These are phyloP conservation scores for Casuarina equisetifolia DNA, from an alignment of 306 rosid species.

Conservation along the genomic window DNA sequence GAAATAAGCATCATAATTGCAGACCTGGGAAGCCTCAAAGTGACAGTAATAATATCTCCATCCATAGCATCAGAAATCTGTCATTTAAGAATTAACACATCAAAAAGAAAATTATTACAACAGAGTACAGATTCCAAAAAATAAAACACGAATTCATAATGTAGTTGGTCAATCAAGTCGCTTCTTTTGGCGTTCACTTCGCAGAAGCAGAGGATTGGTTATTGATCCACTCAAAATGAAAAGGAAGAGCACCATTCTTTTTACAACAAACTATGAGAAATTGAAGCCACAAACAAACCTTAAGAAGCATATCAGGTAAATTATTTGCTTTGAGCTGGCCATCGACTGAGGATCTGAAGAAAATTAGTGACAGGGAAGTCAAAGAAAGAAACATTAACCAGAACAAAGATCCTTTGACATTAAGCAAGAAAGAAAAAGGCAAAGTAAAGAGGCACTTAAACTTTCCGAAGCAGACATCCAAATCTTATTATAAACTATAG, in stretches of 20 bases:
- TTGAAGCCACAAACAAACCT: background rate
- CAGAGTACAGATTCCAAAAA: background rate
- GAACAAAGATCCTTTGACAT: background rate
- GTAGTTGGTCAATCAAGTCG: background rate
- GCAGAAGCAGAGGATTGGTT: background rate
- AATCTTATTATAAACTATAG: background rate
- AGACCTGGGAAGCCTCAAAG: slow-evolving; percentile 1
- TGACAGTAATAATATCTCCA: background rate
- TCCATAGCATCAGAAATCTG: background rate
- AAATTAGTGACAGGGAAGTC: background rate
- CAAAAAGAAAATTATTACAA: background rate
- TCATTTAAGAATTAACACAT: background rate
- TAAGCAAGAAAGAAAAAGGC: background rate
- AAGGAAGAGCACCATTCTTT: background rate
- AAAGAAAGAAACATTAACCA: background rate
- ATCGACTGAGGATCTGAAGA: background rate
- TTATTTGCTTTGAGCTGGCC: background rate
- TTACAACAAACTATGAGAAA: background rate
- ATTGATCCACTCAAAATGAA: background rate
- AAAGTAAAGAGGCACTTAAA: background rate
- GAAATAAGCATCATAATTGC: background rate
- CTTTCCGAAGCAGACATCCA: background rate
- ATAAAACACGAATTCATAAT: background rate
- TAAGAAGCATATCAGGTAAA: background rate
- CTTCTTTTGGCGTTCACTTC: background rate